Evolutionary conservation across 805 yeast genomes (phyloP).

Genomic region (Candida glaebosa): DNA sequence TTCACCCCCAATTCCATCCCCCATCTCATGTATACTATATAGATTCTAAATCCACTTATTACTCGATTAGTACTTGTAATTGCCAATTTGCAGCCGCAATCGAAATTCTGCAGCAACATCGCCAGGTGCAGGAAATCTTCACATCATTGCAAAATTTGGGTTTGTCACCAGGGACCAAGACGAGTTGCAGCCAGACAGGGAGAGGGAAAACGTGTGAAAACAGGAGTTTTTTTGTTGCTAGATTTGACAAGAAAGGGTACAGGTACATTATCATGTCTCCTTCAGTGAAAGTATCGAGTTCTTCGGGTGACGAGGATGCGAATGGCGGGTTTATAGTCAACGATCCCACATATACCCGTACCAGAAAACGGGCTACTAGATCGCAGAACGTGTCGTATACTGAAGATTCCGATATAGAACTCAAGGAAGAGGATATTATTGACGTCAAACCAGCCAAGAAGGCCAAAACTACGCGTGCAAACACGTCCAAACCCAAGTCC

Average conservation of each 20-base stretch:
- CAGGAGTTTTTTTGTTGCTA: too few species aligned
- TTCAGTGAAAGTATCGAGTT: not conserved
- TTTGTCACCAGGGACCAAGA: too few species aligned
- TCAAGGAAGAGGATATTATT: slow-evolving; percentile 9
- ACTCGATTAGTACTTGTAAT: not conserved
- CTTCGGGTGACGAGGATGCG: slow-evolving; percentile 2
- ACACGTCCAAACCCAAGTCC: slow-evolving; percentile 9
- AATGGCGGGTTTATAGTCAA: slow-evolving; percentile 43
- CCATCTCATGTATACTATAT: not conserved
- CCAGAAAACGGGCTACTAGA: slow-evolving; percentile 12
- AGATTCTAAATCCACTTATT: not conserved
- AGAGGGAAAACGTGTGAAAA: too few species aligned
- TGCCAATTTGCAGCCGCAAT: not conserved
- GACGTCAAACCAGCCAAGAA: slow-evolving; percentile 8
- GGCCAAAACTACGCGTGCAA: slow-evolving; percentile 11
- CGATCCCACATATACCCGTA: slow-evolving; percentile 27
- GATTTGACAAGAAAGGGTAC: too few species aligned
- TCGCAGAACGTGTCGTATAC: slow-evolving; percentile 17
- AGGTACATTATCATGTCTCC: not conserved
- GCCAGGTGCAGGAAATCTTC: not conserved
- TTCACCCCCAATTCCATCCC: too few species aligned
- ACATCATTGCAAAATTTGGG: too few species aligned
- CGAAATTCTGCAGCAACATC: not conserved
- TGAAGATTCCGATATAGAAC: slow-evolving; percentile 21
- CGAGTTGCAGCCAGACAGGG: too few species aligned